Percentiles rank a stretch among this genome's conserved stretches.
Evolutionary conservation across 257 asterid species (phyloP).

Genomic region (Echium plantagineum): DNA sequence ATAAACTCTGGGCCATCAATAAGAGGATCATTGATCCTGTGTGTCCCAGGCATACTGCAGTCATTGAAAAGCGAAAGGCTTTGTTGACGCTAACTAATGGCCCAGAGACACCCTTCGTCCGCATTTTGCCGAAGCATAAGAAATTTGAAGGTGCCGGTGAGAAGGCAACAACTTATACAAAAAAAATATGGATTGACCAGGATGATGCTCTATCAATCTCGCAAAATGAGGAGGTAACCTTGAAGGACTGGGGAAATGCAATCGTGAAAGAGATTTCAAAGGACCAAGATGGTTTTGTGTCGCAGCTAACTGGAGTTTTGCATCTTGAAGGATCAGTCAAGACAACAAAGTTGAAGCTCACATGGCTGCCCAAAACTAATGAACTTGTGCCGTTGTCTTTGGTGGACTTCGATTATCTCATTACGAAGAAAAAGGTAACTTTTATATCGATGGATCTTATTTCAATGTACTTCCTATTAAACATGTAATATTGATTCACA

Average conservation of each 20-base stretch:
- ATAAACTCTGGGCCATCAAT: conserved; percentile 92
- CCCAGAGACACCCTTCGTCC: conserved; percentile 62
- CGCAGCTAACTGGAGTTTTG: conserved; percentile 62
- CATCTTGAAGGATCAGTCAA: conserved; percentile 86
- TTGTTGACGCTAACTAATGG: conserved; percentile 59
- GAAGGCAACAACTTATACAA: conserved; percentile 64
- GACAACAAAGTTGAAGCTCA: conserved; percentile 88
- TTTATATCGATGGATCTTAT: too few species aligned
- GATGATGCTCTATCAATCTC: conserved; percentile 79
- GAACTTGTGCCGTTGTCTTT: conserved; percentile 61
- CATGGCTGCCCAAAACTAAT: conserved; percentile 66
- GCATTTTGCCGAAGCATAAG: conserved; percentile 67
- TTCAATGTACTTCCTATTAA: too few species aligned
- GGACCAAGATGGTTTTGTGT: conserved; percentile 55
- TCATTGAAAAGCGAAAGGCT: conserved; percentile 47
- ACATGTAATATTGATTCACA: too few species aligned
- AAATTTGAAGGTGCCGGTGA: conserved; percentile 89
- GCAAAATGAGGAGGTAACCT: conserved; percentile 66
- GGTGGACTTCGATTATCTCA: conserved; percentile 74
- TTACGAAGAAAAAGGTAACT: conserved; percentile 94
- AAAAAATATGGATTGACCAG: conserved; percentile 70
- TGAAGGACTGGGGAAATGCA: conserved; percentile 97
- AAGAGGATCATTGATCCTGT: conserved; percentile 91
- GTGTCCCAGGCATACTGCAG: conserved; percentile 93
- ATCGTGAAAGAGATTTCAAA: conserved; percentile 65